A percentile compares a stretch with the other conserved stretches of the same genome.
Conservation (phyloP, 441 rosid species). For the Bruguiera hainesii region DNA sequence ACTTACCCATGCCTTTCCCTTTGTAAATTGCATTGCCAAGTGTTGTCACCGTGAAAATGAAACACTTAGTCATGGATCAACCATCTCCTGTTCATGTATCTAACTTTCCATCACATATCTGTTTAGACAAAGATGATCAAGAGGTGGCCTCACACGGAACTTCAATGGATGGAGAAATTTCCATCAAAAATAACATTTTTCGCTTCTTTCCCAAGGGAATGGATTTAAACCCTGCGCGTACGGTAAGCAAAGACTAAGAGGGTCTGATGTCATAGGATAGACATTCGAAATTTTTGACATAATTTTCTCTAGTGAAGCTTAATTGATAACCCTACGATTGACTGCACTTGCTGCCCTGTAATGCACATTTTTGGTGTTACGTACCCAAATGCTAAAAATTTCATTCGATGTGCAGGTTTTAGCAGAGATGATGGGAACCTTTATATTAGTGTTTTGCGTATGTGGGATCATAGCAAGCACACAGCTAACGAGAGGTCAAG, state of each 20-base stretch:
- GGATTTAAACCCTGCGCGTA: constrained; percentile 37
- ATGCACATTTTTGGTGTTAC: background rate
- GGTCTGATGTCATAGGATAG: too few relatives aligned
- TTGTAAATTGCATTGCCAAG: background rate
- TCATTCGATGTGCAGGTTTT: constrained; percentile 36
- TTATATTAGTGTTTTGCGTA: constrained; percentile 62
- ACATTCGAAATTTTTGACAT: background rate
- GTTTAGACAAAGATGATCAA: constrained; percentile 24
- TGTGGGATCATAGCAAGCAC: constrained; percentile 65
- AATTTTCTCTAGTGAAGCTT: background rate
- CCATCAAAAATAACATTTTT: constrained; percentile 2
- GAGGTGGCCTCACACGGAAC: constrained; percentile 22
- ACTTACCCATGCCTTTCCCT: background rate
- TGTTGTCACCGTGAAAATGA: constrained; percentile 26
- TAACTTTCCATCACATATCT: constrained; percentile 18
- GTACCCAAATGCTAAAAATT: background rate
- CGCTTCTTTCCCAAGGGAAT: constrained; percentile 11
- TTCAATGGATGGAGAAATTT: constrained; percentile 10
- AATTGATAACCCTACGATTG: too few relatives aligned
- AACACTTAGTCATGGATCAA: constrained; percentile 22
- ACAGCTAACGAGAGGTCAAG: constrained; percentile 45
- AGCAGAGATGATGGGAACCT: constrained; percentile 74
- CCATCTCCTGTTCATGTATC: constrained; percentile 17
- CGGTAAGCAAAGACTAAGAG: constrained; percentile 27
- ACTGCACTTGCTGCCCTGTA: too few relatives aligned